Conservation (phyloP, 2,329 filamentous ascomycete genomes). For the Colletotrichum limetticola region DNA sequence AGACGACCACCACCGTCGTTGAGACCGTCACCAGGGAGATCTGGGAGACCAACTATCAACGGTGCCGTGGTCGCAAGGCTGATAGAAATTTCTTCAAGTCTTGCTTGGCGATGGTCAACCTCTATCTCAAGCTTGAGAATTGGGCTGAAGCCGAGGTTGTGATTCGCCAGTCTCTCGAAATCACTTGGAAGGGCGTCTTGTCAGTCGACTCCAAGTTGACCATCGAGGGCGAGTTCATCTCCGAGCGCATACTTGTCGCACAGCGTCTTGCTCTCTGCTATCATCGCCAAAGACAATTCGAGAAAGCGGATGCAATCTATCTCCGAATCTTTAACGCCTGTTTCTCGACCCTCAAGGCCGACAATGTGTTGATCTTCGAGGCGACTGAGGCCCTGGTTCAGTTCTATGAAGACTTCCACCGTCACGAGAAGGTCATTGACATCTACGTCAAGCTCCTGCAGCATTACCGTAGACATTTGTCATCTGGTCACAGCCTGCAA, state of each 20-base stretch:
- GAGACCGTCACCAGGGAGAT: slow-evolving; percentile 48
- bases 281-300: slow-evolving; percentile 47
- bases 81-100: slow-evolving; percentile 48
- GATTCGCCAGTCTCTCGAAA: slow-evolving; percentile 48
- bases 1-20: slow-evolving; percentile 46
- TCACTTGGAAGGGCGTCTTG: slow-evolving; percentile 51
- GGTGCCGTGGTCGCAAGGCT: slow-evolving; percentile 47
- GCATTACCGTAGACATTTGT: slow-evolving; percentile 40
- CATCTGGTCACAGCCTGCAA: slow-evolving; percentile 44
- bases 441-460: slow-evolving; percentile 47
- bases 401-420: slow-evolving; percentile 43
- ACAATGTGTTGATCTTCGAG: slow-evolving; percentile 44
- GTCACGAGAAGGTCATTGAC: slow-evolving; percentile 49
- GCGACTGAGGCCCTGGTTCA: slow-evolving; percentile 42
- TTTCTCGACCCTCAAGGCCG: slow-evolving; percentile 42
- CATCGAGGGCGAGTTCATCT: slow-evolving; percentile 44
- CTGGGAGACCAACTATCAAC: slow-evolving; percentile 47
- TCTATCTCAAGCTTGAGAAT: slow-evolving; percentile 43
- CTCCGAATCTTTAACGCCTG: slow-evolving; percentile 50
- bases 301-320: slow-evolving; percentile 50
- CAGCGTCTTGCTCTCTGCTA: slow-evolving; percentile 49
- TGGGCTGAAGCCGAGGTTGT: slow-evolving; percentile 49
- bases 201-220: slow-evolving; percentile 42
- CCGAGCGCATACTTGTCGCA: slow-evolving; percentile 47
- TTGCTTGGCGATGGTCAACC: slow-evolving; percentile 46